These are phyloP conservation scores for Dichotomocladium elegans DNA, from an alignment of 371 early-diverging fungal species.

Conservation along the genomic window DNA sequence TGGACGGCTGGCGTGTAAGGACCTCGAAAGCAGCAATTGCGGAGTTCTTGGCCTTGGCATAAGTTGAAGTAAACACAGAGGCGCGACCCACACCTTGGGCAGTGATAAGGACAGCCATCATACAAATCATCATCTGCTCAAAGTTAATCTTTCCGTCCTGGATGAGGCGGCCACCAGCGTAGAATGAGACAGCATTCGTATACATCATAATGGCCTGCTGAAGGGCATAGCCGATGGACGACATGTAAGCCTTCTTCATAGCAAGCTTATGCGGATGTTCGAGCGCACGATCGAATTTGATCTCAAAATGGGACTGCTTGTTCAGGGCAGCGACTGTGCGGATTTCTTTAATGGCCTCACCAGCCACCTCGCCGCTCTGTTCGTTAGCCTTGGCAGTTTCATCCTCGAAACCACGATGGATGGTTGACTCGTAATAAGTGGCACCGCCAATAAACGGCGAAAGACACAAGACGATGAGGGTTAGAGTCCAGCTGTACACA, in stretches of 20 bases:
- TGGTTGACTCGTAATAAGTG: constrained; percentile 36
- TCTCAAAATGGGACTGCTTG: constrained; percentile 60
- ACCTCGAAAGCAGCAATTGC: constrained; percentile 70
- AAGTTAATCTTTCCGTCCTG: constrained; percentile 10
- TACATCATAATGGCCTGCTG: constrained; percentile 50
- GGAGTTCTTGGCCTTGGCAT: constrained; percentile 73
- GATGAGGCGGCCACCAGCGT: constrained; percentile 35
- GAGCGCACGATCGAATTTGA: constrained; percentile 43
- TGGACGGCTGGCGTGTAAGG: constrained; percentile 61
- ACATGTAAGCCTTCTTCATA: constrained; percentile 37
- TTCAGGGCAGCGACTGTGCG: constrained; percentile 78
- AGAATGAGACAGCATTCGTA: constrained; percentile 43
- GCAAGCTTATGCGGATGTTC: constrained; percentile 54
- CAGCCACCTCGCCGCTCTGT: too few species aligned
- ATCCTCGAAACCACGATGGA: constrained; percentile 31
- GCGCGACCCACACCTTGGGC: constrained; percentile 62
- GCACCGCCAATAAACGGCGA: constrained; percentile 51
- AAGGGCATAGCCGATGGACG: constrained; percentile 54
- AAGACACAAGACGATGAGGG: constrained; percentile 52
- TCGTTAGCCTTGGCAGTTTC: constrained; percentile 52
- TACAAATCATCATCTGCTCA: constrained; percentile 42
- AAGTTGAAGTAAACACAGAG: constrained; percentile 50
- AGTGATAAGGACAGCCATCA: constrained; percentile 72
- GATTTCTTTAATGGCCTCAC: constrained; percentile 77
- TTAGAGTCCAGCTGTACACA: constrained; percentile 51